Percentiles rank a stretch among this genome's conserved stretches.
These are phyloP conservation scores for Suillus sp. DNA, from an alignment of 768 basidiomycete genomes.

Conservation along the genomic window DNA sequence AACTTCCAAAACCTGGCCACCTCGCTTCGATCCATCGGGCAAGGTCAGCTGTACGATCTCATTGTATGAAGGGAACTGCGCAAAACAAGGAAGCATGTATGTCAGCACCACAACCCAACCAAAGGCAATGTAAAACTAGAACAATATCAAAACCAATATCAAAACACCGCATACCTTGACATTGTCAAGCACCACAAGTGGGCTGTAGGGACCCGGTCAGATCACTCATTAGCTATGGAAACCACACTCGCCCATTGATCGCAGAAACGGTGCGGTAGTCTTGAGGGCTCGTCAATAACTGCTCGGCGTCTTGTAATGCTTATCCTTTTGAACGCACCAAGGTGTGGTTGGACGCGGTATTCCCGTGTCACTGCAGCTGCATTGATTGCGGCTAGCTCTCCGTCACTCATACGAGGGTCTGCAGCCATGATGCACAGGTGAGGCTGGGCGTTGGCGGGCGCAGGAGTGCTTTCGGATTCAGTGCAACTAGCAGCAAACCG, in stretches of 20 bases:
- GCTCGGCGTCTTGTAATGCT: conserved; percentile 11
- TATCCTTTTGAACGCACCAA: conserved; percentile 55
- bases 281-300: conserved; percentile 34
- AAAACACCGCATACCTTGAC: conserved; percentile 72
- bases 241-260: conserved; percentile 81
- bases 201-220: conserved; percentile 49
- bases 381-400: conserved; percentile 77
- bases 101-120: conserved; percentile 19
- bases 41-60: conserved; percentile 96
- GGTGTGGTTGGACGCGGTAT: conserved; percentile 86
- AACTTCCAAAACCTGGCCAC: conserved; percentile 97
- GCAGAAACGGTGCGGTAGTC: conserved; percentile 99
- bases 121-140: conserved; percentile 7
- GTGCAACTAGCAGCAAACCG: neutral
- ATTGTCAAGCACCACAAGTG: conserved; percentile 95
- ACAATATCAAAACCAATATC: neutral
- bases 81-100: conserved; percentile 10
- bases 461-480: conserved; percentile 2
- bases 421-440: conserved; percentile 35
- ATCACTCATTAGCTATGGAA: conserved; percentile 15
- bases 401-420: conserved; percentile 67
- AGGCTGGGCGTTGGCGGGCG: conserved; percentile 9
- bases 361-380: conserved; percentile 88
- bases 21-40: conserved; percentile 92
- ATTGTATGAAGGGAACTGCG: conserved; percentile 94